Percentiles rank a stretch among this genome's conserved stretches.
phyloP scores from a whole-genome alignment of 176 grass and related monocot genomes.

The Triticum aestivum region DNA sequence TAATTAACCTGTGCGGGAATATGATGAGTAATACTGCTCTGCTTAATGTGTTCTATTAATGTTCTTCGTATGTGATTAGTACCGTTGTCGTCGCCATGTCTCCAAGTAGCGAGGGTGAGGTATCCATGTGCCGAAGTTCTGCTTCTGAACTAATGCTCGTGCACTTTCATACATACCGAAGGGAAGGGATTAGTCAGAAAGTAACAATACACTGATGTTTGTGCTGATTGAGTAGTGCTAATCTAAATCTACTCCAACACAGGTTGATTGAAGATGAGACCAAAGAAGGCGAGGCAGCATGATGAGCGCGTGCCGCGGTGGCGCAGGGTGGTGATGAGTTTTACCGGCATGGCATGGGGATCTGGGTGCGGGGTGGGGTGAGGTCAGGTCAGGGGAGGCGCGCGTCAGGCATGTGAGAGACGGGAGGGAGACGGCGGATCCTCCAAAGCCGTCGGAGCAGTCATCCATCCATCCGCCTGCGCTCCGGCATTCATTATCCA shows the following conservation, averaged over 20 bases:
- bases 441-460: slow-evolving; percentile 22
- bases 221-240: too few species aligned
- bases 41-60: background rate
- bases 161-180: too few species aligned
- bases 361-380: background rate
- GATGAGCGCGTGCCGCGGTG: background rate
- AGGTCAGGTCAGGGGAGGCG: background rate
- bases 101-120: too few species aligned
- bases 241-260: background rate
- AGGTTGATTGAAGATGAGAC: background rate
- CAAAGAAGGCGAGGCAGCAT: background rate
- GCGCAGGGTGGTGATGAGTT: background rate
- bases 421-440: background rate
- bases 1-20: background rate
- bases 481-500: background rate
- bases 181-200: too few species aligned
- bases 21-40: background rate
- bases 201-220: too few species aligned
- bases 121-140: too few species aligned
- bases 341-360: background rate
- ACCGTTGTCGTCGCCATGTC: too few species aligned
- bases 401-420: background rate
- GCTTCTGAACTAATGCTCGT: too few species aligned
- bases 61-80: too few species aligned
- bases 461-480: background rate